A percentile compares a stretch with the other conserved stretches of the same genome.
Conservation (phyloP, 768 basidiomycete genomes). For the Tricholoma saponaceum region DNA sequence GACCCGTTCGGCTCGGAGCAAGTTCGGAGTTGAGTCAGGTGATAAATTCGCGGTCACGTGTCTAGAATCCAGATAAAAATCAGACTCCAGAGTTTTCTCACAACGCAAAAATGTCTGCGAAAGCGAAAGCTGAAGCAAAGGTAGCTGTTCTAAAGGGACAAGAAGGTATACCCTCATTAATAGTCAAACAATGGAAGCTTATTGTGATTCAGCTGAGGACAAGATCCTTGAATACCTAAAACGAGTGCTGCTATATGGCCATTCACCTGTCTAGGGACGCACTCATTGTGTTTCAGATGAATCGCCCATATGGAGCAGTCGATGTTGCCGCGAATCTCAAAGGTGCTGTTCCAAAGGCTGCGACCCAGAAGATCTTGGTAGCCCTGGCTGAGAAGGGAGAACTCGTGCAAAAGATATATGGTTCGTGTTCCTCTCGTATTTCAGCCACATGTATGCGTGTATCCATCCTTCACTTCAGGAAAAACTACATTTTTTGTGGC, state of each 20-base stretch:
- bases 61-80: no score
- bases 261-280: slow-evolving; percentile 2
- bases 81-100: not conserved
- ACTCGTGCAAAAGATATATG: slow-evolving; percentile 80
- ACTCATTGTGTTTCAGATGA: slow-evolving; percentile 53
- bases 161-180: slow-evolving; percentile 43
- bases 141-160: slow-evolving; percentile 65
- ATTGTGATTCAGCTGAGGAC: slow-evolving; percentile 56
- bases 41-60: not conserved
- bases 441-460: slow-evolving; percentile 9
- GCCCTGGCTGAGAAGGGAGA: slow-evolving; percentile 83
- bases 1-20: not conserved
- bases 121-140: slow-evolving; percentile 52
- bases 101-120: slow-evolving; percentile 38
- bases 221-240: slow-evolving; percentile 77
- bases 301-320: slow-evolving; percentile 90
- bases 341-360: slow-evolving; percentile 79
- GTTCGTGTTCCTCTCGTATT: slow-evolving; percentile 30
- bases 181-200: not conserved
- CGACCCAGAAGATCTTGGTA: slow-evolving; percentile 79
- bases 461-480: slow-evolving; percentile 37
- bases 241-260: slow-evolving; percentile 37
- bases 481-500: slow-evolving; percentile 86
- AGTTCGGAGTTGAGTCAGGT: not conserved
- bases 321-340: slow-evolving; percentile 91